These are phyloP conservation scores for Emergomyces orientalis DNA, from an alignment of 2,329 filamentous ascomycete species.

Conservation along the genomic window DNA sequence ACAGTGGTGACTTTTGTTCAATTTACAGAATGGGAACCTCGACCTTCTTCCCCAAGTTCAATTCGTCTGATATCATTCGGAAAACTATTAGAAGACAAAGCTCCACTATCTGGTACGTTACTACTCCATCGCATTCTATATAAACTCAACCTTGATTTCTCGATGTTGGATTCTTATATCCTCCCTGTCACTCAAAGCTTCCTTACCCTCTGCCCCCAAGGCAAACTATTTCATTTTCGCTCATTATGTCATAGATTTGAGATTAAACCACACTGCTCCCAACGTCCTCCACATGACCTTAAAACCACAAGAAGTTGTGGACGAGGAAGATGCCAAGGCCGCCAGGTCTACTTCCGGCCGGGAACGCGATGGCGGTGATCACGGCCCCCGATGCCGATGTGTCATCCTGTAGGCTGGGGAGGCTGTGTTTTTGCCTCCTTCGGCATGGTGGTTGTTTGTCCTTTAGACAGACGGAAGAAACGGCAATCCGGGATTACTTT, in stretches of 20 bases:
- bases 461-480: neutral
- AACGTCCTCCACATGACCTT: constrained; percentile 96
- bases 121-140: neutral
- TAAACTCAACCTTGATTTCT: neutral
- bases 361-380: constrained; percentile 46
- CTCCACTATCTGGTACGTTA: constrained; percentile 65
- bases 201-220: neutral
- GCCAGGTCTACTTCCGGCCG: constrained; percentile 46
- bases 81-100: constrained; percentile 81
- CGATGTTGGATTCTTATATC: neutral
- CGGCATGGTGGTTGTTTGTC: neutral
- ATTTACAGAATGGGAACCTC: constrained; percentile 69
- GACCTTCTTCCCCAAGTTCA: constrained; percentile 74
- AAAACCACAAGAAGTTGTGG: constrained; percentile 70
- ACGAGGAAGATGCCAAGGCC: constrained; percentile 67
- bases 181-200: neutral
- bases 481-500: neutral
- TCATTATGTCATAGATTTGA: constrained; percentile 53
- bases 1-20: neutral
- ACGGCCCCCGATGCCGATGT: constrained; percentile 54
- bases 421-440: neutral
- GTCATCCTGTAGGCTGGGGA: constrained; percentile 46
- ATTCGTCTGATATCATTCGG: constrained; percentile 91
- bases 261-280: constrained; percentile 61
- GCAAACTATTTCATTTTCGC: neutral